Conservation (phyloP, 139 green algal genomes). For the Monoraphidium neglectum region DNA sequence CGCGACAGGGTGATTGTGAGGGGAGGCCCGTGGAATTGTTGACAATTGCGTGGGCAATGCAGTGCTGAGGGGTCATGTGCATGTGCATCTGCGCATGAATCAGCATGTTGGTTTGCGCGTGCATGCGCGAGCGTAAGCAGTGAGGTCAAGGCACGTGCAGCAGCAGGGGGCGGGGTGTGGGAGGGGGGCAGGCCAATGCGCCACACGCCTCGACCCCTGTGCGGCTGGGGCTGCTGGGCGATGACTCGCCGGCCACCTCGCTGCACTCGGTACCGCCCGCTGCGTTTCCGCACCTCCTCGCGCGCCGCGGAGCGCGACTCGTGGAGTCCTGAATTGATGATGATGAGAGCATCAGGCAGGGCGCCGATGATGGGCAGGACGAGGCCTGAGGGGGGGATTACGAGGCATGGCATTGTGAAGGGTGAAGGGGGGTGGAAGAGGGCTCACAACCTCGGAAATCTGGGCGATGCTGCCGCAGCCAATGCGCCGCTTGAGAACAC, state of each 20-base stretch:
- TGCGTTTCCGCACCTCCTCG: neutral
- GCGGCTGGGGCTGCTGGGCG: too few species aligned
- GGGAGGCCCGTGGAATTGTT: too few species aligned
- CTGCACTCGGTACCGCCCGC: neutral
- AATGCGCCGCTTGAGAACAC: too few species aligned
- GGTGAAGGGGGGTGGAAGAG: neutral
- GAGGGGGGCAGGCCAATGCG: neutral
- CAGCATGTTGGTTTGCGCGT: neutral
- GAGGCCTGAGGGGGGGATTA: conserved; percentile 13
- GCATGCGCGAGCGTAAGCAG: neutral
- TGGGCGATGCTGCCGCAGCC: neutral
- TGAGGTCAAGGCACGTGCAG: neutral
- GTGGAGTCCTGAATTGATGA: conserved; percentile 48
- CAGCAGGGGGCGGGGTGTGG: neutral
- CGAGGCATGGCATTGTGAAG: neutral
- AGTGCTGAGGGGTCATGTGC: too few species aligned
- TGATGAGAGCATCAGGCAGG: conserved; percentile 56
- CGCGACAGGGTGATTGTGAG: too few species aligned
- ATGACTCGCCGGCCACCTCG: too few species aligned
- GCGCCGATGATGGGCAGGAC: conserved; percentile 60
- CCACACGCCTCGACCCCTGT: neutral
- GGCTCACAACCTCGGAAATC: neutral
- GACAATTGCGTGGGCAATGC: too few species aligned
- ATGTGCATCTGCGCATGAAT: too few species aligned
- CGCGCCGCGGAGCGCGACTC: conserved; percentile 5